Evolutionary conservation across 768 basidiomycete genomes (phyloP).

Genomic region (Suillus paluster): DNA sequence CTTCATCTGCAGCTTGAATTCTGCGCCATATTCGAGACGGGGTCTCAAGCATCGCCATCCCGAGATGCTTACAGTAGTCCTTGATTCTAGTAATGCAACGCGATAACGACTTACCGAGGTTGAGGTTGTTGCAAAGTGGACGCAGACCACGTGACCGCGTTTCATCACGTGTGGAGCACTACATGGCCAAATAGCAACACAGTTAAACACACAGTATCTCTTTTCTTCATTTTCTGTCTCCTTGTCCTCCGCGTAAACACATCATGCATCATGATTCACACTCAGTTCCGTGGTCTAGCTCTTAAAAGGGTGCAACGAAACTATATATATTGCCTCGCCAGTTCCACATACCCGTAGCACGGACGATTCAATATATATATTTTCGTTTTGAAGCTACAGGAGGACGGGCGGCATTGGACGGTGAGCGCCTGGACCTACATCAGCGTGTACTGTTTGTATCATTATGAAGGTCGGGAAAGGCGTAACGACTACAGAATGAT

Average conservation of each 20-base stretch:
- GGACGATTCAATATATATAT: too few species aligned
- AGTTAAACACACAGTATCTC: too few species aligned
- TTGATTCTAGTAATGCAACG: not conserved
- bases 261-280: too few species aligned
- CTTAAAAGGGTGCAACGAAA: too few species aligned
- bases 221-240: too few species aligned
- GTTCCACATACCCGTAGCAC: too few species aligned
- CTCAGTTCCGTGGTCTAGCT: too few species aligned
- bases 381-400: too few species aligned
- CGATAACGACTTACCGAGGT: conserved; percentile 7
- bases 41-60: conserved; percentile 68
- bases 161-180: not conserved
- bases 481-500: not conserved
- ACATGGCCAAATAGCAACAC: too few species aligned
- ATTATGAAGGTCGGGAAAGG: not conserved
- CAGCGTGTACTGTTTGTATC: not conserved
- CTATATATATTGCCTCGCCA: too few species aligned
- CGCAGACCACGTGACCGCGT: conserved; percentile 32
- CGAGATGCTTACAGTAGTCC: not conserved
- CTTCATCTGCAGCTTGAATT: conserved; percentile 74
- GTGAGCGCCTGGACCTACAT: not conserved
- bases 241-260: too few species aligned
- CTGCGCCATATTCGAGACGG: conserved; percentile 86
- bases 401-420: too few species aligned
- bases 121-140: not conserved